Evolutionary conservation across 164 flowering plant genomes (phyloP), one percentile per base, ranked within the genome.

Genomic region (Cinnamomum micranthum): DNA sequence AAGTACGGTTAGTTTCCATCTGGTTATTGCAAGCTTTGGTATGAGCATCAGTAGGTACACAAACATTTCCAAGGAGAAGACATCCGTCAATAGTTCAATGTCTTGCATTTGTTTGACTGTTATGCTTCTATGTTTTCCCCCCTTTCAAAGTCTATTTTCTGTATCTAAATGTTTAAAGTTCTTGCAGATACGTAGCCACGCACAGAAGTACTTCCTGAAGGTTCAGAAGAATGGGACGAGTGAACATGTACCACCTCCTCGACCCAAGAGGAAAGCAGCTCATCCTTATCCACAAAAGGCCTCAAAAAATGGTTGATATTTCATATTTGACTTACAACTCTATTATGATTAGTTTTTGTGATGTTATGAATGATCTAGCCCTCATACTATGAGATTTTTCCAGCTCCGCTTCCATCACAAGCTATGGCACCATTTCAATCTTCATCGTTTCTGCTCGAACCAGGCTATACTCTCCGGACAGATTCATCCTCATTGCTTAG

Each of bases 171-270:
- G 60, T 55, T 55, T 20, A 17, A 14, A 55, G 7, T 55, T 55
- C 60, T 74, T 84, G 71, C 87, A 95, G 98, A 95, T 95, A 50
- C 79, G 97, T 6, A 95, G 98, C 79, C 98, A 95, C 86, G 97
- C 98, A n/a, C 98, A 93, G 78, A 95, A 93, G 65, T 95, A 95
- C 84, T 95, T 95, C 80, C 73, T 93, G 81, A 95, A 93, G 85
- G 97, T 92, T 74, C 98, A 95, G 76, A 95, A 91, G 86, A 95
- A 88, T 84, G 97, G 98, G 69, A 83, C 93, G 71, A 72, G 79
- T 52, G 97, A 91, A 31, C 98, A 95, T 82, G 97, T 95, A 22
- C 98, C 98, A 50, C 98, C 98, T 20, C 97, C 98, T 76, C 92
- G 97, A 20, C 97, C 97, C 14, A 95, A 95, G 85, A 88, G 98